A percentile compares a stretch with the other conserved stretches of the same genome.
Conservation (phyloP, 805 yeast genomes). For the Yarrowia sp. region DNA sequence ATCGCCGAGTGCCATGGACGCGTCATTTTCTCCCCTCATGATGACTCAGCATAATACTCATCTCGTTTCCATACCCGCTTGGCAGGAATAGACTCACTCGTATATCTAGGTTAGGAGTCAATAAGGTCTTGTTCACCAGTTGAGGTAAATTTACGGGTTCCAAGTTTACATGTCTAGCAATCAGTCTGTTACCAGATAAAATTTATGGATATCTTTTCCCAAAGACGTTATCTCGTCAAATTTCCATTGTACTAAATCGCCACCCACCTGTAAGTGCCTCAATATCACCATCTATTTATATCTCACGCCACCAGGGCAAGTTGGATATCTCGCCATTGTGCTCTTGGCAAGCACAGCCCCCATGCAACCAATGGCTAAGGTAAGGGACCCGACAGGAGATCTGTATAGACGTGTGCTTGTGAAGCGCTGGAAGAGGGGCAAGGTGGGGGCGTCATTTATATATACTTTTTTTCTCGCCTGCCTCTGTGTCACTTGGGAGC, state of each 20-base stretch:
- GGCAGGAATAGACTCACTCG: conserved; percentile 3
- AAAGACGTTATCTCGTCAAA: no score
- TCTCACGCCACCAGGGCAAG: neutral
- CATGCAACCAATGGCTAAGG: conserved; percentile 10
- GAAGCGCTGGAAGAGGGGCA: neutral
- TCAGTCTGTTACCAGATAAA: no score
- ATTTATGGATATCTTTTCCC: no score
- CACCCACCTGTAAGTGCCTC: neutral
- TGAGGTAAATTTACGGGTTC: neutral
- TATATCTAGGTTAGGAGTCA: conserved; percentile 14
- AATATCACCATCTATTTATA: neutral
- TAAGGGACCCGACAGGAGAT: conserved; percentile 8
- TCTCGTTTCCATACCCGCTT: neutral
- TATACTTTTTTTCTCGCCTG: neutral
- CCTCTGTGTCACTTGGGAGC: neutral
- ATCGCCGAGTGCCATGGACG: neutral
- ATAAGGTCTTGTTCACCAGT: neutral
- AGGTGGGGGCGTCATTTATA: no score
- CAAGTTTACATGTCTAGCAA: neutral
- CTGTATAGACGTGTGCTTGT: neutral
- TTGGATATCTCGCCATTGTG: conserved; percentile 7
- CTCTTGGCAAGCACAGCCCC: conserved; percentile 22
- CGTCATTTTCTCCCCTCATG: neutral
- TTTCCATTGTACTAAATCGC: no score
- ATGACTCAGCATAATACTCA: neutral